A percentile compares a stretch with the other conserved stretches of the same genome.
Evolutionary conservation across 306 rosid genomes (phyloP).

Genomic region (Castanospermum australe): DNA sequence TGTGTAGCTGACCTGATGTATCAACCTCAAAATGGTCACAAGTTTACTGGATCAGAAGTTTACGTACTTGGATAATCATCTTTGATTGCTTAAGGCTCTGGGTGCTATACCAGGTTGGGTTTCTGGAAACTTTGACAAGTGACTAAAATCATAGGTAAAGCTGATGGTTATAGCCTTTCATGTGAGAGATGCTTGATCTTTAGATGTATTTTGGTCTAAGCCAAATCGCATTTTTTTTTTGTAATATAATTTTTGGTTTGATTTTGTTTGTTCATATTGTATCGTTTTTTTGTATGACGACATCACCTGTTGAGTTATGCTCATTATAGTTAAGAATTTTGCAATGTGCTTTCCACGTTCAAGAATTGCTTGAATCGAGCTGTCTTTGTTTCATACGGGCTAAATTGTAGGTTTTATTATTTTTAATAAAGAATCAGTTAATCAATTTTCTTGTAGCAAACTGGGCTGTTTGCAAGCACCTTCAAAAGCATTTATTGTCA

Average conservation of each 20-base stretch:
- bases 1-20: background rate
- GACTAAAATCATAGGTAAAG: background rate
- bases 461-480: background rate
- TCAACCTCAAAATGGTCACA: background rate
- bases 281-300: background rate
- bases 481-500: no score
- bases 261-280: background rate
- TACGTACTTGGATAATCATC: background rate
- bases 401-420: background rate
- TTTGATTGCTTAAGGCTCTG: background rate
- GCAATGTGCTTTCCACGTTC: background rate
- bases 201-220: background rate
- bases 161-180: background rate
- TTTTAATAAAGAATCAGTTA: background rate
- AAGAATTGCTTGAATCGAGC: background rate
- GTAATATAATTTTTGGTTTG: background rate
- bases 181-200: background rate
- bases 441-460: background rate
- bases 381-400: background rate
- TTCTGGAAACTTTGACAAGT: background rate
- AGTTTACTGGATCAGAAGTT: background rate
- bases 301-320: background rate
- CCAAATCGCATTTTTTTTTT: background rate
- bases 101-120: background rate
- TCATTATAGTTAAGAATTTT: background rate